Percentiles rank a stretch among this genome's conserved stretches.
Evolutionary conservation across 176 grass and related monocot species (phyloP).

Genomic region (Aechmea fasciata): DNA sequence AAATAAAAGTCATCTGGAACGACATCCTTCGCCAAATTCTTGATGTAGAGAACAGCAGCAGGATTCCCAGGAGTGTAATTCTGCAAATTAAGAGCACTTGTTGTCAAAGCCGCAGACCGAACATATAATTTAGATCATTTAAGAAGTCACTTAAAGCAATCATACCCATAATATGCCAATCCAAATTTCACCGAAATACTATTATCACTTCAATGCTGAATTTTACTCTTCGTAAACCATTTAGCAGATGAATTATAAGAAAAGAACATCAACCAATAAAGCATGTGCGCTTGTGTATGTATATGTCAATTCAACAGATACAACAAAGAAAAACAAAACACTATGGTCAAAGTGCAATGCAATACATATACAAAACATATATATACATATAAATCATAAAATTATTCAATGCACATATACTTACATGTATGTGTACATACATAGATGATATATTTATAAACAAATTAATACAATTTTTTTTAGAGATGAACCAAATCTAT

Average conservation of each 20-base stretch:
- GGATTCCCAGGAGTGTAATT: slow-evolving; percentile 88
- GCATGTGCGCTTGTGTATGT: too few relatives aligned
- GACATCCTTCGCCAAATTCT: slow-evolving; percentile 91
- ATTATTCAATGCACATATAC: background rate
- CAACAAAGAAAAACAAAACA: background rate
- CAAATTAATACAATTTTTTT: too few relatives aligned
- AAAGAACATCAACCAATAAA: background rate
- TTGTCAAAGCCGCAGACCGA: too few relatives aligned
- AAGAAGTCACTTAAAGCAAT: background rate
- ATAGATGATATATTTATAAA: too few relatives aligned
- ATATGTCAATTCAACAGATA: background rate
- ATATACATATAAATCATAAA: background rate
- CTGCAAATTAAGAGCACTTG: slow-evolving; percentile 20
- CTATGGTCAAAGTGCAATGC: background rate
- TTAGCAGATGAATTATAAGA: background rate
- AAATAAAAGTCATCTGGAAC: slow-evolving; percentile 81
- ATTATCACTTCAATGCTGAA: background rate
- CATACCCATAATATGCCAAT: background rate
- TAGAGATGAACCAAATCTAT: background rate
- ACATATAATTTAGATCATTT: too few relatives aligned
- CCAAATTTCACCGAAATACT: background rate
- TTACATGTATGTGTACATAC: too few relatives aligned
- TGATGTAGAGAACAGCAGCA: slow-evolving; percentile 75
- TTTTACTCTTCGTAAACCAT: background rate
- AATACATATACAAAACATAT: background rate